Base-by-base conservation (phyloP, 2,329 filamentous ascomycete genomes). In the Ophiostoma tasmaniense region DNA sequence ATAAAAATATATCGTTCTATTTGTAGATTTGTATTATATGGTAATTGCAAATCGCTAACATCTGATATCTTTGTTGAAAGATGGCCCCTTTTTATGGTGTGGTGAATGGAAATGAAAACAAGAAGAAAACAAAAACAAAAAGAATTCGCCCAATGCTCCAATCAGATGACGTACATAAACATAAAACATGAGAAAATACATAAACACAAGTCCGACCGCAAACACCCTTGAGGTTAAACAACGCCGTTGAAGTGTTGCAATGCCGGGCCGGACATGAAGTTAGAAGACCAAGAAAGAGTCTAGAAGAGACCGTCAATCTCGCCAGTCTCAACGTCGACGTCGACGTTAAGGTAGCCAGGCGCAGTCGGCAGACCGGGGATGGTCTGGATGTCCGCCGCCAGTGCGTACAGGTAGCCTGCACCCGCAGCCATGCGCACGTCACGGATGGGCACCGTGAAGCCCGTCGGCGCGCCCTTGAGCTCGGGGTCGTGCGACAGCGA, bases 381-480 rank as follows among this genome's bases (percentile, higher is more conserved):
- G 1, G 95, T 99, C 83, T 98, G 95, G 73, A 99, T 98, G 76
- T 99, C 95, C 17, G 95, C 95, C 68, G 95, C 95, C 71, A 98
- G 85, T 7, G 95, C 95, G 75, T 97, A 97, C 85, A 97, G 81
- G 78, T 97, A 97, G 72, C 95, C 95, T 72, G 92, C 95, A 76
- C 95, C 95, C 70, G 93, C 93, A 35, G 95, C 95, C 84, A 99
- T 88, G 72, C 93, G 85, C 52, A 99, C 94, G 77, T 99, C 95
- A 70, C 94, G 85, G 74, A 99, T 97, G 1, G 95, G 95, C 6
- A 99, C 88, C 0, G 92, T 96, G 80, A 98, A 99, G 70, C 94
- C 95, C 3, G 89, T 91, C 30, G 95, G 95, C 10, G 95, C 95
- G 72, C 95, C 95, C 86, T 99, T 99, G 75, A 98, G 84, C 13